A percentile compares a stretch with the other conserved stretches of the same genome.
These are phyloP conservation scores for Nakaseomyces glabratus DNA, from an alignment of 1,139 yeast species.

Conservation along the genomic window DNA sequence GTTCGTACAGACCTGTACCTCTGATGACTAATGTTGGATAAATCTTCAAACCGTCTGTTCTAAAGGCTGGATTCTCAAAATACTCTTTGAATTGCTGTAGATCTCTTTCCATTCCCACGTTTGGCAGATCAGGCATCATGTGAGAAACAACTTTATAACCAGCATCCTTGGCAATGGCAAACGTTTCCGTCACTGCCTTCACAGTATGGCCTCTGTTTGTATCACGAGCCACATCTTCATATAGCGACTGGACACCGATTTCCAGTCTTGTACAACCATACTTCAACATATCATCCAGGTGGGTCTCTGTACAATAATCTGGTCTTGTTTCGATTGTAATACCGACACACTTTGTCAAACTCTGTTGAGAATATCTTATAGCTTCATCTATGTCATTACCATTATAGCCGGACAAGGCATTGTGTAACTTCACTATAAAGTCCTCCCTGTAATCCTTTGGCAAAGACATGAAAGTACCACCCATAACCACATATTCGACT, in stretches of 20 bases:
- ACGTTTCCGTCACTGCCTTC: conserved; percentile 90
- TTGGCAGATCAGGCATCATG: conserved; percentile 99
- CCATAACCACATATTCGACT: conserved; percentile 97
- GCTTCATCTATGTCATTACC: conserved; percentile 88
- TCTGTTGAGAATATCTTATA: conserved; percentile 81
- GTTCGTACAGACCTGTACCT: conserved; percentile 94
- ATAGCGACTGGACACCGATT: conserved; percentile 94
- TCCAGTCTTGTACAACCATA: conserved; percentile 97
- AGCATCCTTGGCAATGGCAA: conserved; percentile 91
- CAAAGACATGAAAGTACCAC: conserved; percentile 96
- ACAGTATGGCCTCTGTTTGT: conserved; percentile 98
- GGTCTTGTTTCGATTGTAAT: conserved; percentile 98
- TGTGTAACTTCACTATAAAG: conserved; percentile 83
- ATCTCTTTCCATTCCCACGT: conserved; percentile 98
- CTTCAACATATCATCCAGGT: conserved; percentile 85
- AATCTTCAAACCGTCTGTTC: conserved; percentile 93
- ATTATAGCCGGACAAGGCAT: conserved; percentile 89
- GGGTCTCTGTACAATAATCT: conserved; percentile 95
- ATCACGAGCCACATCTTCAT: conserved; percentile 97
- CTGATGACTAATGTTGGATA: conserved; percentile 95
- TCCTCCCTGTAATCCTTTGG: conserved; percentile 83
- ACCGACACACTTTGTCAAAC: conserved; percentile 95
- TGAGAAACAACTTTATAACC: conserved; percentile 97
- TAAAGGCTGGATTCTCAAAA: conserved; percentile 91
- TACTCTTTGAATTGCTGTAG: conserved; percentile 91